Evolutionary conservation across 306 rosid species (phyloP).

Genomic region (Carpinus fangiana): DNA sequence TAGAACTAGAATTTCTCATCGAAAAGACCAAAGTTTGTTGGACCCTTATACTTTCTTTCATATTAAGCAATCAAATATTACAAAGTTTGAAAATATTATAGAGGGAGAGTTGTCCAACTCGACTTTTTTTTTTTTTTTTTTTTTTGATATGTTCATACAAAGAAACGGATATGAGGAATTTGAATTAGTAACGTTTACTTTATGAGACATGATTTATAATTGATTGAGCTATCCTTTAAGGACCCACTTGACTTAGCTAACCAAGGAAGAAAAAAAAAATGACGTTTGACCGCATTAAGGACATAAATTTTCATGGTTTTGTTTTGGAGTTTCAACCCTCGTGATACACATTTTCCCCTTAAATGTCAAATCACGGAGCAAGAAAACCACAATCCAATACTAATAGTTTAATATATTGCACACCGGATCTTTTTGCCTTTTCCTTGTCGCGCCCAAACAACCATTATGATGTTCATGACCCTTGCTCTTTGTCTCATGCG

Average conservation of each 20-base stretch:
- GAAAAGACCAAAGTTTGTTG: too few relatives aligned
- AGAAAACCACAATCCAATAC: background rate
- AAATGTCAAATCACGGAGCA: background rate
- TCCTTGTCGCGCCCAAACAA: background rate
- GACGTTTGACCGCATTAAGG: background rate
- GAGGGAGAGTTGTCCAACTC: too few relatives aligned
- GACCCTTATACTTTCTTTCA: too few relatives aligned
- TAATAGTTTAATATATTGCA: background rate
- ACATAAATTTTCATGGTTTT: background rate
- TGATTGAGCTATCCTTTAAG: too few relatives aligned
- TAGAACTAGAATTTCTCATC: too few relatives aligned
- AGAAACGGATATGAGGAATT: too few relatives aligned
- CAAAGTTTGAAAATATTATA: too few relatives aligned
- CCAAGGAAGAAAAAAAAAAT: background rate
- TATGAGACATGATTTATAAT: too few relatives aligned
- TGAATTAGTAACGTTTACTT: too few relatives aligned
- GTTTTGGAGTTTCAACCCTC: background rate
- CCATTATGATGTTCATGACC: constrained; percentile 17
- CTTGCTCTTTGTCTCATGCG: constrained; percentile 5
- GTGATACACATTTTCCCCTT: background rate
- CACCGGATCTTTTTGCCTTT: constrained; percentile 3
- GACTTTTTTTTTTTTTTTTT: too few relatives aligned
- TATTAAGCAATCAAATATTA: too few relatives aligned
- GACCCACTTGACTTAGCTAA: background rate
- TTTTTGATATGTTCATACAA: too few relatives aligned